Evolutionary conservation across 495 filamentous ascomycete genomes (phyloP).

Genomic region (Hamigera avellanea): DNA sequence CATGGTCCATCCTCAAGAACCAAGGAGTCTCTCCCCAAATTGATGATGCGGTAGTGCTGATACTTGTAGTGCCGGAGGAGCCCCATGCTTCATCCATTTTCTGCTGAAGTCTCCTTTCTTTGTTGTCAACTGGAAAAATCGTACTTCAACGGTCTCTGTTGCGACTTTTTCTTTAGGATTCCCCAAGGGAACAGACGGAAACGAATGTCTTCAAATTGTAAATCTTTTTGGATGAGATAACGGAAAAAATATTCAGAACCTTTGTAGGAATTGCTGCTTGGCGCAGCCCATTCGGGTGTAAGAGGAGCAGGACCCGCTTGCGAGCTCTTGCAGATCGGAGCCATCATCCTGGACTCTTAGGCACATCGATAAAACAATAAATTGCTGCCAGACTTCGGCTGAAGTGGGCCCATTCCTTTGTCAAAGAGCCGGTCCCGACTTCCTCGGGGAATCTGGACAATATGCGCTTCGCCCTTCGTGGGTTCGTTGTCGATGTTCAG

Average conservation of each 20-base stretch:
- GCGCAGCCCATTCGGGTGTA: conserved; percentile 88
- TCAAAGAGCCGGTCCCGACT: no score
- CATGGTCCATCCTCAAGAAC: conserved; percentile 79
- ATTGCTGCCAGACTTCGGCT: no score
- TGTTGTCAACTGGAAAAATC: conserved; percentile 53
- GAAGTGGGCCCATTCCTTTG: no score
- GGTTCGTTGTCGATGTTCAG: no score
- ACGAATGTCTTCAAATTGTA: conserved; percentile 58
- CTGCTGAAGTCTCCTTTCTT: conserved; percentile 48
- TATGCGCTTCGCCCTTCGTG: no score
- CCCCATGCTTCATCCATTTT: conserved; percentile 73
- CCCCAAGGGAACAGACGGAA: conserved; percentile 25
- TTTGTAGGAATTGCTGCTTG: conserved; percentile 78
- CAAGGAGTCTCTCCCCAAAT: conserved; percentile 62
- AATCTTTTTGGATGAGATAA: no score
- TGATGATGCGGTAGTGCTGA: conserved; percentile 41
- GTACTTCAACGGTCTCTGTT: conserved; percentile 40
- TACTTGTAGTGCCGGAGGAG: conserved; percentile 85
- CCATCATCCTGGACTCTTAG: no score
- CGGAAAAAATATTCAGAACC: no score
- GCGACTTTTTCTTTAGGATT: conserved; percentile 16
- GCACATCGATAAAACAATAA: no score
- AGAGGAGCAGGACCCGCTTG: conserved; percentile 82
- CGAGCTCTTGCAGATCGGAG: no score
- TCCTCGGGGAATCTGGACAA: no score